Evolutionary conservation across 2,329 filamentous ascomycete species (phyloP), one percentile per base, ranked within the genome.

Genomic region (Lizonia empirigonia): DNA sequence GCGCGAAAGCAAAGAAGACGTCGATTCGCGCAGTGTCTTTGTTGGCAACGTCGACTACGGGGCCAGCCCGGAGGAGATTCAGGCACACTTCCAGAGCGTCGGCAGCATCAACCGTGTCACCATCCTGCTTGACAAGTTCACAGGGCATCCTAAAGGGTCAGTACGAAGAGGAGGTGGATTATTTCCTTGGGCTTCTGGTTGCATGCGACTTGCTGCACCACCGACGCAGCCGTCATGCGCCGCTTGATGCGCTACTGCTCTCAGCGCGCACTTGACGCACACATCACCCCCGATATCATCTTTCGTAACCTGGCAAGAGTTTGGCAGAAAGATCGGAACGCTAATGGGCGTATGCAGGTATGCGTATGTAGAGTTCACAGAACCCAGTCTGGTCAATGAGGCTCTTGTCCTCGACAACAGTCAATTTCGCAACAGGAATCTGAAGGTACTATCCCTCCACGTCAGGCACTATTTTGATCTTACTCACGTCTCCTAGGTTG

Each of bases 31-130:
- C 68, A 97, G 91, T 77, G 91, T 99, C 75, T 99, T 99, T 73
- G 94, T 99, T 35, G 94, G 94, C 63, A 99, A 99, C 66, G 94
- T 99, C 61, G 94, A 99, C 77, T 99, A 99, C 76, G 92, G 90
- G 56, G 92, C 93, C 18, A 95, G 91, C 22, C 94, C 94, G 2
- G 94, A 99, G 77, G 94, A 99, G 79, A 94, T 99, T 53, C 94
- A 99, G 79, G 90, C 91, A 53, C 94, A 99, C 72, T 99, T 99
- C 78, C 91, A 96, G 80, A 95, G 87, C 80, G 96, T 91, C 68
- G 94, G 94, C 54, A 91, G 89, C 62, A 99, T 99, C 80, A 99
- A 99, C 76, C 88, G 94, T 55, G 94, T 99, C 53, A 99, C 94
- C 1, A 99, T 99, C 62, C 80, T 99, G 63, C 79, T 99, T 64